Conservation (phyloP, 805 yeast genomes). For the Hermanozyma aechmeae region DNA sequence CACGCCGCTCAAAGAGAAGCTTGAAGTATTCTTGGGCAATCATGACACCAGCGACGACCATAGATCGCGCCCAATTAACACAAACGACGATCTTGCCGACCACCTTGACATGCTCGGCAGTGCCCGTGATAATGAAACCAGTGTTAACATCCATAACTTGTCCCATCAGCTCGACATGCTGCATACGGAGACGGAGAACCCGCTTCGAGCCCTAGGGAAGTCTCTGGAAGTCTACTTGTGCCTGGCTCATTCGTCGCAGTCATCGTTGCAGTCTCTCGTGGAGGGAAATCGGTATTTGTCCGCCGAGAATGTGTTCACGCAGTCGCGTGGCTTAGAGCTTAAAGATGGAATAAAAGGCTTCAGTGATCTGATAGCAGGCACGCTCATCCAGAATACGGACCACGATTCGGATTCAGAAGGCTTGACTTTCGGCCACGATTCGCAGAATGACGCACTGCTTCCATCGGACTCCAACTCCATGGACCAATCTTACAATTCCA, state of each 20-base stretch:
- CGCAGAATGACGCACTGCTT: no score
- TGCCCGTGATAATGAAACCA: constrained; percentile 17
- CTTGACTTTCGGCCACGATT: neutral
- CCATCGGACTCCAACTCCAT: constrained; percentile 13
- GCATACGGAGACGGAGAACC: constrained; percentile 16
- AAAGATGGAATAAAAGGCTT: constrained; percentile 37
- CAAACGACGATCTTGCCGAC: constrained; percentile 21
- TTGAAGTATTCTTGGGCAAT: constrained; percentile 37
- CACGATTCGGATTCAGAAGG: constrained; percentile 4
- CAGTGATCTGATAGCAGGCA: constrained; percentile 26
- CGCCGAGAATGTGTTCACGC: constrained; percentile 4
- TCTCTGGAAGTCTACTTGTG: constrained; percentile 13
- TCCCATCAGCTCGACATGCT: constrained; percentile 16
- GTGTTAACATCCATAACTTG: constrained; percentile 25
- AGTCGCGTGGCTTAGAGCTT: constrained; percentile 20
- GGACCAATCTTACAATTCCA: constrained; percentile 25
- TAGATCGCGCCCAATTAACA: constrained; percentile 6
- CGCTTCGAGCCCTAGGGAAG: constrained; percentile 21
- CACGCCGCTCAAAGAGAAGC: constrained; percentile 30
- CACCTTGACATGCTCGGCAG: constrained; percentile 23
- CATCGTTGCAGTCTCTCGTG: constrained; percentile 8
- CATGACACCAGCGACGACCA: no score
- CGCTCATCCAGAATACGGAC: constrained; percentile 14
- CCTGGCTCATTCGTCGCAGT: constrained; percentile 3
- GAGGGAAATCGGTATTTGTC: constrained; percentile 10